Evolutionary conservation across 345 rosid genomes (phyloP).

Genomic region (Eutrema heterophyllum): DNA sequence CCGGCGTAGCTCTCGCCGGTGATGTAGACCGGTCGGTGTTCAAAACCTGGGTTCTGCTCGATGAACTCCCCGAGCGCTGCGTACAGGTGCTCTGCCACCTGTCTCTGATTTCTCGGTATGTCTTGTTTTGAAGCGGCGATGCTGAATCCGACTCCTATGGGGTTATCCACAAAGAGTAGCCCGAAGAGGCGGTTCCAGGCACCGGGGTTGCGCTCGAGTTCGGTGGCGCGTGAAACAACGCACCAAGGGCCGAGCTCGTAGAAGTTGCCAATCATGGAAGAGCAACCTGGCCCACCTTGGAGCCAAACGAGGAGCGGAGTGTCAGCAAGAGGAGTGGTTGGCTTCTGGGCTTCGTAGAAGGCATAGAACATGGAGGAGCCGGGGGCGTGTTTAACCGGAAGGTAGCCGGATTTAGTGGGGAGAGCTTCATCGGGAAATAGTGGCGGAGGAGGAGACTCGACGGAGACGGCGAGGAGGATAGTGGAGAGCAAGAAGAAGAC

Average conservation of each 20-base stretch:
- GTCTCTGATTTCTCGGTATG: constrained; percentile 54
- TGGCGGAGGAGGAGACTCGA: constrained; percentile 26
- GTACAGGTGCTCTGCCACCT: constrained; percentile 62
- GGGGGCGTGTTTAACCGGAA: constrained; percentile 43
- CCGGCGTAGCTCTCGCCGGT: constrained; percentile 90
- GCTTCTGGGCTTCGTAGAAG: constrained; percentile 70
- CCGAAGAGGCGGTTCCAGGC: constrained; percentile 86
- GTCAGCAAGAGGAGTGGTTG: constrained; percentile 36
- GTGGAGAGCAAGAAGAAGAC: constrained; percentile 19
- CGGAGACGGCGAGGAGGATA: constrained; percentile 18
- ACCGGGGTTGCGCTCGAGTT: constrained; percentile 50
- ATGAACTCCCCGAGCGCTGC: constrained; percentile 48
- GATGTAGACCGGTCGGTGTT: constrained; percentile 51
- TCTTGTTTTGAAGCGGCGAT: constrained; percentile 50
- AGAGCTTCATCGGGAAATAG: constrained; percentile 52
- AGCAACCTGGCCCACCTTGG: constrained; percentile 93
- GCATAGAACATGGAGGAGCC: constrained; percentile 70
- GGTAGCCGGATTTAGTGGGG: constrained; percentile 88
- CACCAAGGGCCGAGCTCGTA: constrained; percentile 87
- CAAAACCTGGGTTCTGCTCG: constrained; percentile 39
- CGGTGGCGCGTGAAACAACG: constrained; percentile 24
- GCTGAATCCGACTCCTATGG: constrained; percentile 85
- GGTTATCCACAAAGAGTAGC: constrained; percentile 70
- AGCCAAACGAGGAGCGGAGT: constrained; percentile 84
- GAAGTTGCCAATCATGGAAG: constrained; percentile 85